Evolutionary conservation across 2,329 filamentous ascomycete species (phyloP).

Genomic region (Oidium heveae): DNA sequence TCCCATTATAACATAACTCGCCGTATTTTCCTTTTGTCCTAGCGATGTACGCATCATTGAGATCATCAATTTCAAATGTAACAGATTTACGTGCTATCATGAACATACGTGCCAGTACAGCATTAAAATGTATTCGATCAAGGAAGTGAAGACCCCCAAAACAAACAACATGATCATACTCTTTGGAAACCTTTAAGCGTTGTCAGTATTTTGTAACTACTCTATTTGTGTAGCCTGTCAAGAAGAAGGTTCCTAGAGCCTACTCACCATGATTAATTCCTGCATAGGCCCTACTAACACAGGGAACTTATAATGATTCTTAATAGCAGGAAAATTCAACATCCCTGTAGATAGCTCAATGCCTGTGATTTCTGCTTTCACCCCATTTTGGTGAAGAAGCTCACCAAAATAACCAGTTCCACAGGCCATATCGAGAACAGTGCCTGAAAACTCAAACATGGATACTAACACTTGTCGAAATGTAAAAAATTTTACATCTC

Average conservation of each 20-base stretch:
- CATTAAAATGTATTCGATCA: background rate
- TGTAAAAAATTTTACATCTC: background rate
- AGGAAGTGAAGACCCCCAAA: background rate
- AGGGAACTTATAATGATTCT: background rate
- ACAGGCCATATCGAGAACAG: background rate
- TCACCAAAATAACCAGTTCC: background rate
- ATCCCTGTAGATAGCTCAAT: background rate
- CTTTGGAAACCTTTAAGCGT: background rate
- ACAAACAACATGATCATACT: background rate
- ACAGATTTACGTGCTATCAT: background rate
- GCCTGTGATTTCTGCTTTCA: background rate
- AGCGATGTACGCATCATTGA: background rate
- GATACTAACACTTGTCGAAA: background rate
- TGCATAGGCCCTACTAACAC: background rate
- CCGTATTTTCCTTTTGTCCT: background rate
- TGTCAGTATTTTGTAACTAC: background rate
- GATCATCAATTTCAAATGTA: background rate
- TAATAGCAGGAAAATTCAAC: background rate
- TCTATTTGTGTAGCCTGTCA: background rate
- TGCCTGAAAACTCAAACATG: background rate
- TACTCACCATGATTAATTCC: background rate
- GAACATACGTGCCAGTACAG: background rate
- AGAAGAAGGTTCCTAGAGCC: too few species aligned
- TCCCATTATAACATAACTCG: background rate
- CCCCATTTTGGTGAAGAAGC: background rate